Percentiles rank a stretch among this genome's conserved stretches.
Conservation (phyloP, 768 basidiomycete genomes). For the Arthromyces matolae region DNA sequence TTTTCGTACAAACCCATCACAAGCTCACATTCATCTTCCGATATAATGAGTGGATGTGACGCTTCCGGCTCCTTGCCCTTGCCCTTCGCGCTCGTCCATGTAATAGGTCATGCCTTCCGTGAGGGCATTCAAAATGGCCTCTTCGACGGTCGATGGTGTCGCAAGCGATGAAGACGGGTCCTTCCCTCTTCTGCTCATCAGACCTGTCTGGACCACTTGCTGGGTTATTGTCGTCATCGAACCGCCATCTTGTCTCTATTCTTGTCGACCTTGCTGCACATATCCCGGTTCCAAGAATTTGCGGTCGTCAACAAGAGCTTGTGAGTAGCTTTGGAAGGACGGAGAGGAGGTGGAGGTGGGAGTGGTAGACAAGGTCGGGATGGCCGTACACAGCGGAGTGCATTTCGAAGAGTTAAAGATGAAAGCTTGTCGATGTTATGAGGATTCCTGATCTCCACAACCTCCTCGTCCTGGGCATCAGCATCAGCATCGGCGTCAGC, state of each 20-base stretch:
- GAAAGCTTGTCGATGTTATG: too few species aligned
- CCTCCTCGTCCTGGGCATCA: too few species aligned
- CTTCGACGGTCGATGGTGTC: constrained; percentile 84
- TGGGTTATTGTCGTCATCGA: constrained; percentile 62
- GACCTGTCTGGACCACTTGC: constrained; percentile 51
- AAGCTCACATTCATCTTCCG: constrained; percentile 91
- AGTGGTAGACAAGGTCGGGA: too few species aligned
- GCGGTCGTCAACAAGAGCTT: too few species aligned
- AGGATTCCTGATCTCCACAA: too few species aligned
- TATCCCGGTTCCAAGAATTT: too few species aligned
- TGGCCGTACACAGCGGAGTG: too few species aligned
- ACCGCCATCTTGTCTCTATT: constrained; percentile 62
- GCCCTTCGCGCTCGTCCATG: constrained; percentile 92
- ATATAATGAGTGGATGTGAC: constrained; percentile 55
- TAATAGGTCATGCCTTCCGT: constrained; percentile 79
- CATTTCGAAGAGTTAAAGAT: too few species aligned
- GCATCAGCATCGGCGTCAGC: too few species aligned
- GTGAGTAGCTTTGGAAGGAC: too few species aligned
- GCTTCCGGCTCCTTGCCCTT: constrained; percentile 82
- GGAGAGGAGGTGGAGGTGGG: too few species aligned
- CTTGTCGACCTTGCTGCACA: constrained; percentile 26
- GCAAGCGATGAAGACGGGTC: constrained; percentile 77
- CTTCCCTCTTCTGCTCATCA: constrained; percentile 74
- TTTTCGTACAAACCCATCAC: constrained; percentile 94
- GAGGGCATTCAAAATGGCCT: constrained; percentile 56